Evolutionary conservation across 176 grass and related monocot genomes (phyloP), one percentile per base, ranked within the genome.

Genomic region (Triticum timopheevii): DNA sequence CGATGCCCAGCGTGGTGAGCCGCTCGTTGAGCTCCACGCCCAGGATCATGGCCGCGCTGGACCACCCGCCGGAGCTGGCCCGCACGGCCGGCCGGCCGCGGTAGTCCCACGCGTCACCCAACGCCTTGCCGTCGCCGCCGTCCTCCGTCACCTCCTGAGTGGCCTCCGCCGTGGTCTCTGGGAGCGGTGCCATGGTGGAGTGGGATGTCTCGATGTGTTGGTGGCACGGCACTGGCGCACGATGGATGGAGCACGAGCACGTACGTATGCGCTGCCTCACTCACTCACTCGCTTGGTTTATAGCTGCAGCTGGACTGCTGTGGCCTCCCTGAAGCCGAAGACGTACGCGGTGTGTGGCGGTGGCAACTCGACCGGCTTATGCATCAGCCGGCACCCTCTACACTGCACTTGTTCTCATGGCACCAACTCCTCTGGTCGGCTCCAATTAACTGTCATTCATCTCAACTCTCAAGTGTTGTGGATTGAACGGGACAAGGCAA

Each of bases 1-100:
- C 94, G 61, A 97, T 85, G 71, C 94, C 90, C 13, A 97, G 94
- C 36, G 94, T 97, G 31, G 92, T 92, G 4, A 97, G 80, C 6
- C 94, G 85, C 90, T 97, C 90, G 56, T 89, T 90, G 1, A 97
- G 83, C 94, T 94, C 94, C 47, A 92, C 94, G 40, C 72, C 90
- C 2, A 92, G 79, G 83, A 92, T 89, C 90, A 89, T 89, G 34
- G 90, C 79, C 8, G 90, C 90, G 34, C 79, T 27, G 25, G 50
- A 61, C 90, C 90, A 92, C 1, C 90, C 86, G 73, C 90, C 87
- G 45, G 73, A 86, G 34, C 11, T 56, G 15, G 8, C 35, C 2
- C 86, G 79, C 25, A 75, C 40, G 59, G 82, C 82, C 13, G 86
- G 78, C 1, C 86, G 86, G 7, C 90, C 90, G 73, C 85, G 85